Conservation (phyloP, 345 rosid genomes). For the Triadica sebifera region DNA sequence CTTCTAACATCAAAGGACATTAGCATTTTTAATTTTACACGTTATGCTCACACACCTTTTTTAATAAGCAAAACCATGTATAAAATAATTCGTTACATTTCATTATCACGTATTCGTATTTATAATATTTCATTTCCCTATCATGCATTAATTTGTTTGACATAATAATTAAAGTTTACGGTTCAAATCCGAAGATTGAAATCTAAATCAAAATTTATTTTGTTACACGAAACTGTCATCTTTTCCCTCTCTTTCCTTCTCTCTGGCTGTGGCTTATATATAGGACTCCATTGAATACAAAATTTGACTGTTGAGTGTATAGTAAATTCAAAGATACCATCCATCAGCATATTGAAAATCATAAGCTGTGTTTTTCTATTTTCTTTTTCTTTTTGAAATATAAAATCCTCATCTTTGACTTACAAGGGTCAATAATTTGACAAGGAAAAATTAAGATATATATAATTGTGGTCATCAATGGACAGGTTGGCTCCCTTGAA, state of each 20-base stretch:
- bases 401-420: conserved; percentile 7
- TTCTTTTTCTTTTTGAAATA: neutral
- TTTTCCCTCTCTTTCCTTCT: too few relatives aligned
- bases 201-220: neutral
- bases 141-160: neutral
- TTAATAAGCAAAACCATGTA: neutral
- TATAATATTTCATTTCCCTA: neutral
- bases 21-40: too few relatives aligned
- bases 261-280: neutral
- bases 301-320: neutral
- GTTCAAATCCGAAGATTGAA: neutral
- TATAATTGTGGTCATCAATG: neutral
- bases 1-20: too few relatives aligned
- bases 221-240: neutral
- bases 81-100: neutral
- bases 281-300: conserved; percentile 4
- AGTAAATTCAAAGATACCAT: neutral
- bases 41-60: too few relatives aligned
- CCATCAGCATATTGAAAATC: neutral
- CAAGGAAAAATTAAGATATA: neutral
- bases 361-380: neutral
- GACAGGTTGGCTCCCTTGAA: conserved; percentile 8
- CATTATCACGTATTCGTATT: neutral
- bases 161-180: neutral
- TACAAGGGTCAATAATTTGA: neutral